Conservation (phyloP, 352 stramenopile genomes). For the Phytophthora idaei region DNA sequence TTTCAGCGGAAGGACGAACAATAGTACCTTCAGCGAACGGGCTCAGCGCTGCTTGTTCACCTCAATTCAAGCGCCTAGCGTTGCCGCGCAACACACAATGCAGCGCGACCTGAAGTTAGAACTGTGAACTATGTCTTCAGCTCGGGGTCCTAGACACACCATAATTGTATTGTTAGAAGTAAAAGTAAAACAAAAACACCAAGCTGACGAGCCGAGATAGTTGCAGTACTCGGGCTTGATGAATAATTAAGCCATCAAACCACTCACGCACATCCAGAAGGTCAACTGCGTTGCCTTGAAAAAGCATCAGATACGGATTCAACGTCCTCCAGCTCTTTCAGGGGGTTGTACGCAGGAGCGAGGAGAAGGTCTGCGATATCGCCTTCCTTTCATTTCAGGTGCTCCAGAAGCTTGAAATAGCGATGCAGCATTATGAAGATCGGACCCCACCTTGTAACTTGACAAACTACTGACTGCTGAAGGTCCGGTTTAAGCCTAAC, state of each 20-base stretch:
- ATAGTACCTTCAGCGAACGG: too few relatives aligned
- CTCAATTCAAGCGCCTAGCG: too few relatives aligned
- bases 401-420: slow-evolving; percentile 14
- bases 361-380: slow-evolving; percentile 8
- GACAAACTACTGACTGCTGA: neutral
- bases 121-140: slow-evolving; percentile 15
- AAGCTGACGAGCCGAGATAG: slow-evolving; percentile 10
- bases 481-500: neutral
- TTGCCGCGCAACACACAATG: neutral
- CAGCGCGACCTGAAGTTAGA: slow-evolving; percentile 10
- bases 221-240: slow-evolving; percentile 1
- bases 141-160: neutral
- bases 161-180: neutral
- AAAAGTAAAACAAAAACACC: neutral
- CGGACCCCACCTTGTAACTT: neutral
- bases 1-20: too few relatives aligned
- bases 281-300: slow-evolving; percentile 5
- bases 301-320: slow-evolving; percentile 6
- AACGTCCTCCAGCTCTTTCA: slow-evolving; percentile 7
- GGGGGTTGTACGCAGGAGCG: neutral
- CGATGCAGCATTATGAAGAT: slow-evolving; percentile 1
- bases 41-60: too few relatives aligned
- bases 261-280: slow-evolving; percentile 3
- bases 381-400: slow-evolving; percentile 5
- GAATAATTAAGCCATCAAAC: slow-evolving; percentile 13